Base-by-base conservation (phyloP, 352 stramenopile species). In the Peronospora destructor region DNA sequence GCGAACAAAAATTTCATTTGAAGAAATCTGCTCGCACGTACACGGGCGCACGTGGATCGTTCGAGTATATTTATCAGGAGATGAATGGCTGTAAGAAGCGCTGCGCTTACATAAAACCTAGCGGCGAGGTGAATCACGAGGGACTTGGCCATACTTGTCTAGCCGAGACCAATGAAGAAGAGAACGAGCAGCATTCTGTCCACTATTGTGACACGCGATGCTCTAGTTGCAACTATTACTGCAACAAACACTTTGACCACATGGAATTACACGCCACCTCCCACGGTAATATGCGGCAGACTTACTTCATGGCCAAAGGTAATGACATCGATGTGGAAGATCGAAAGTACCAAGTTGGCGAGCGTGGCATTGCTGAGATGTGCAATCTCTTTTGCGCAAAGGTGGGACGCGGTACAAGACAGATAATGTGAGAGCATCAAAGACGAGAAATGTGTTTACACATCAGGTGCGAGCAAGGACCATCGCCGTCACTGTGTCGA, bases 281-380 rank as follows among this genome's bases (percentile, higher is more conserved):
- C 0, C 77, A 87, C 16, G 75, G 73, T 5, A 89, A 89, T 56
- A 89, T 86, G 76, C 56, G 54, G 19, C 69, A 82, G 42, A 87
- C 67, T 6, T 80, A 75, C 34, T 87, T 87, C 30, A 17, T 84
- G 7, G 70, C 71, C 0, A 76, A 86, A 37, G 50, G 53, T 1
- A 49, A 61, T 0, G 58, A 81, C 2, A 73, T 89, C 3, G 75
- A 86, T 30, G 25, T 76, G 63, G 46, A 59, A 13, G 63, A 66
- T 13, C 59, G 63, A 0, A 61, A 71, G 28, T 76, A 71, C 17
- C 40, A 57, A 53, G 57, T 59, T 11, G 66, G 68, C 2, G 65
- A 78, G 32, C 39, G 17, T 2, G 65, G 61, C 0, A 63, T 53
- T n/a, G 55, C 68, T 4, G 68, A 79, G 35, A 79, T 76, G 56